Conservation (phyloP, 768 basidiomycete species). For the Suillus occidentalis region DNA sequence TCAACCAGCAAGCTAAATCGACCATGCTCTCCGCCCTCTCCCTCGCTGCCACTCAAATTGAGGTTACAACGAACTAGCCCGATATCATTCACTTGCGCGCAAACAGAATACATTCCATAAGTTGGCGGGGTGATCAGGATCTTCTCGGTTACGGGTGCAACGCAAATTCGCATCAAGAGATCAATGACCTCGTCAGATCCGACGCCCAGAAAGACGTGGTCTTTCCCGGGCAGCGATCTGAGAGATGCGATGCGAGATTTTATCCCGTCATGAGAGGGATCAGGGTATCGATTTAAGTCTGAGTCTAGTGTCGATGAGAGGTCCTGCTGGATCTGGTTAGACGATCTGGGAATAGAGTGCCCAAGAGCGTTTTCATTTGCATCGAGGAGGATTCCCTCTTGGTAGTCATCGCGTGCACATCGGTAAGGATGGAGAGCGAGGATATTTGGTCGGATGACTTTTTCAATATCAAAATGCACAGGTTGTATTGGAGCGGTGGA, state of each 20-base stretch:
- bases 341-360: constrained; percentile 62
- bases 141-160: constrained; percentile 75
- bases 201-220: constrained; percentile 90
- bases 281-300: constrained; percentile 89
- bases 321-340: constrained; percentile 32
- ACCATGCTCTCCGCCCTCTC: constrained; percentile 73
- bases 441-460: constrained; percentile 91
- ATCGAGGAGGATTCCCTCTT: constrained; percentile 86
- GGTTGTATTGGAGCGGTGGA: constrained; percentile 51
- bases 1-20: constrained; percentile 75
- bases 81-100: constrained; percentile 93
- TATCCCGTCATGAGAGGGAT: constrained; percentile 81
- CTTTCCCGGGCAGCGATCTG: constrained; percentile 59
- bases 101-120: constrained; percentile 97
- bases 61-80: constrained; percentile 77
- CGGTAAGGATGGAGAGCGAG: constrained; percentile 90
- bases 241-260: constrained; percentile 75
- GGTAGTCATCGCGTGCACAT: constrained; percentile 96
- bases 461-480: constrained; percentile 81
- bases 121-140: constrained; percentile 92
- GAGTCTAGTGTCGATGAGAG: constrained; percentile 42
- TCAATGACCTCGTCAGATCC: constrained; percentile 98
- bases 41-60: constrained; percentile 52
- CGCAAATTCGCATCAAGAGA: constrained; percentile 87
- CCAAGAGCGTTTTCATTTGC: constrained; percentile 98